Base-by-base conservation (phyloP, 306 rosid genomes). In the Ammopiptanthus mongolicus region DNA sequence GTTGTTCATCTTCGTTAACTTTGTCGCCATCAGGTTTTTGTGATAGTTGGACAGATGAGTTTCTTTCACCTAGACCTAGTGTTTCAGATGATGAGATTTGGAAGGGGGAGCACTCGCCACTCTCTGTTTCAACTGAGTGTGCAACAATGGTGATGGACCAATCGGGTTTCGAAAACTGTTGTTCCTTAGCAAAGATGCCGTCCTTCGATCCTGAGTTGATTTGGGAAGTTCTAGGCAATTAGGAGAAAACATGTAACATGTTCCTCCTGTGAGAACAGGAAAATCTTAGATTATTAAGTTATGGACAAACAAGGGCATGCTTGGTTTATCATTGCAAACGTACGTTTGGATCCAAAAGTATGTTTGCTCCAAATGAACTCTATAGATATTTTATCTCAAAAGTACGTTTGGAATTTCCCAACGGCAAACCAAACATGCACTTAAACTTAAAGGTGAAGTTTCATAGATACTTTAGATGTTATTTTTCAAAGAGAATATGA, bases 121-220 rank as follows among this genome's bases (percentile, higher is more conserved):
- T 78, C 6, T 73, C 89, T 3, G 82, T 83, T 72, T 89, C 96
- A 0, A 76, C 76, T 1, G 88, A 84, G 34, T 75, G 46, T 51
- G 39, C 73, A 0, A 33, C 29, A n/a, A 53, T 78, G 81, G 75
- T 50, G 3, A 71, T 77, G 0, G 85, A 75, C 64, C 88, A 78
- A 14, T 60, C 81, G 1, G 96, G 84, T 22, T 84, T 84, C 2
- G 91, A 84, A 34, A 89, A 42, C 1, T 42, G 77, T 2, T 91
- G 91, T 55, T 86, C 89, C 6, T 81, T 96, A 23, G 97, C 91
- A 8, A 86, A 87, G 80, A 80, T 96, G 78, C 99, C 99, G 8
- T 96, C 99, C 4, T 92, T 74, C 51, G 99, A 96, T 25, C 93
- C 96, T 0, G 99, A 96, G 28, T 87, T 90, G 85, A 90, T 96